Percentiles rank a stretch among this genome's conserved stretches.
Evolutionary conservation across 208 protist genomes (phyloP).

Genomic region (Zelonia costaricensis): DNA sequence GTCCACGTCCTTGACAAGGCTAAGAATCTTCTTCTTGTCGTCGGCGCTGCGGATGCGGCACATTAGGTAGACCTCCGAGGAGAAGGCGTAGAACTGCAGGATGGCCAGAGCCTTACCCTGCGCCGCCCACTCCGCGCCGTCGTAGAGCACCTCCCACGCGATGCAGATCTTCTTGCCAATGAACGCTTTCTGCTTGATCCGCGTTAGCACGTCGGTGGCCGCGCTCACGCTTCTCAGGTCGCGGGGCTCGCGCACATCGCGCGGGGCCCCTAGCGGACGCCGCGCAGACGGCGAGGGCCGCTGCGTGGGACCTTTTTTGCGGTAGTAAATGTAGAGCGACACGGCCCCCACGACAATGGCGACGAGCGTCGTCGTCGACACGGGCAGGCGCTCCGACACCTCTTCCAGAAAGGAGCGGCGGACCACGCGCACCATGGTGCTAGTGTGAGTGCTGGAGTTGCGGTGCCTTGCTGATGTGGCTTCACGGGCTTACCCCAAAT

Average conservation of each 20-base stretch:
- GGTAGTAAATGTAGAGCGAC: constrained; percentile 52
- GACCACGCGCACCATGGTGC: constrained; percentile 24
- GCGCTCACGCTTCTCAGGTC: constrained; percentile 6
- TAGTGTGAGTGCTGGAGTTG: background rate
- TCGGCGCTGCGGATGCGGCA: constrained; percentile 51
- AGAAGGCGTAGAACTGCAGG: constrained; percentile 40
- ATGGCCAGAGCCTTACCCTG: constrained; percentile 47
- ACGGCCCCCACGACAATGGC: constrained; percentile 57
- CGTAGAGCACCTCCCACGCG: constrained; percentile 67
- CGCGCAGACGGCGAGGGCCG: constrained; percentile 10
- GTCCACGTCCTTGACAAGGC: constrained; percentile 40
- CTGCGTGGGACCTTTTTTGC: constrained; percentile 19
- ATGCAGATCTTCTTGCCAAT: constrained; percentile 61
- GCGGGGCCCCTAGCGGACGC: constrained; percentile 17
- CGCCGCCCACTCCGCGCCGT: constrained; percentile 45
- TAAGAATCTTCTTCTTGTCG: constrained; percentile 53
- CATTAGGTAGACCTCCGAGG: constrained; percentile 81
- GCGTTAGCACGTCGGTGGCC: constrained; percentile 22
- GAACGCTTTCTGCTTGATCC: constrained; percentile 48
- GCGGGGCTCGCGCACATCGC: constrained; percentile 12
- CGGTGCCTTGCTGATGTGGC: too few relatives aligned
- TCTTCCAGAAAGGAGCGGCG: constrained; percentile 60
- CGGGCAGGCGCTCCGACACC: constrained; percentile 45
- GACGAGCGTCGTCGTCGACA: constrained; percentile 47
- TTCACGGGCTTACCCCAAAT: too few relatives aligned